A percentile compares a stretch with the other conserved stretches of the same genome.
Conservation (phyloP, 2,329 filamentous ascomycete genomes). For the Alternaria alternata region DNA sequence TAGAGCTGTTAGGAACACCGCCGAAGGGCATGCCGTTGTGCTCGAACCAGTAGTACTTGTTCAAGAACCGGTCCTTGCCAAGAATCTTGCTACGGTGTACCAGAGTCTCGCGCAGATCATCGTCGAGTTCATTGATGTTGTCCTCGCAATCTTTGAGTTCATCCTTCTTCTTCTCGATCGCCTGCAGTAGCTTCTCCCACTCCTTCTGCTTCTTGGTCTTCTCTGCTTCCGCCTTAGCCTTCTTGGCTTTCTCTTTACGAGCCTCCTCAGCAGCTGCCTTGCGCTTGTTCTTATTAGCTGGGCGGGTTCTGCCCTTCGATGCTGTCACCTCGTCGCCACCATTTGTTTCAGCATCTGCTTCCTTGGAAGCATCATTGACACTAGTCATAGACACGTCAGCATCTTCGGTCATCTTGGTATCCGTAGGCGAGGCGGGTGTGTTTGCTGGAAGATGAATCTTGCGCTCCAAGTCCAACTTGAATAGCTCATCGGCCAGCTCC, state of each 20-base stretch:
- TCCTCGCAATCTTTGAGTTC: conserved; percentile 82
- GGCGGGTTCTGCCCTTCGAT: conserved; percentile 64
- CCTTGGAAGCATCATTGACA: conserved; percentile 68
- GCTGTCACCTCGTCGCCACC: conserved; percentile 59
- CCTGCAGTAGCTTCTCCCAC: conserved; percentile 84
- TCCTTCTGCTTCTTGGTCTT: conserved; percentile 80
- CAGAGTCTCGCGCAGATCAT: conserved; percentile 91
- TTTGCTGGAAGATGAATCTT: conserved; percentile 79
- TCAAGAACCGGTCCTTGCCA: conserved; percentile 96
- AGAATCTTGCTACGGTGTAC: conserved; percentile 89
- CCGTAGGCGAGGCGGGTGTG: conserved; percentile 66
- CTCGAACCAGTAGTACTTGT: conserved; percentile 99
- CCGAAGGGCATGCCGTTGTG: conserved; percentile 97
- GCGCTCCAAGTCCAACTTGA: conserved; percentile 73
- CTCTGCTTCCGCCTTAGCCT: conserved; percentile 65
- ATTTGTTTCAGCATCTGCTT: conserved; percentile 76
- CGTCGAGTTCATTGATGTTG: conserved; percentile 84
- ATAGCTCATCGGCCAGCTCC: conserved; percentile 72
- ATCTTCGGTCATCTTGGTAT: conserved; percentile 62
- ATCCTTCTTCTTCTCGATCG: conserved; percentile 87
- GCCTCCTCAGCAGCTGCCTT: conserved; percentile 73
- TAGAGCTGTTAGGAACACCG: conserved; percentile 87
- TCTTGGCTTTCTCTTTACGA: conserved; percentile 73
- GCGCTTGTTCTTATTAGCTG: conserved; percentile 73
- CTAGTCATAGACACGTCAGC: conserved; percentile 66